Evolutionary conservation across 805 yeast species (phyloP), one percentile per base, ranked within the genome.

Genomic region (Yamadazyma insecticola): DNA sequence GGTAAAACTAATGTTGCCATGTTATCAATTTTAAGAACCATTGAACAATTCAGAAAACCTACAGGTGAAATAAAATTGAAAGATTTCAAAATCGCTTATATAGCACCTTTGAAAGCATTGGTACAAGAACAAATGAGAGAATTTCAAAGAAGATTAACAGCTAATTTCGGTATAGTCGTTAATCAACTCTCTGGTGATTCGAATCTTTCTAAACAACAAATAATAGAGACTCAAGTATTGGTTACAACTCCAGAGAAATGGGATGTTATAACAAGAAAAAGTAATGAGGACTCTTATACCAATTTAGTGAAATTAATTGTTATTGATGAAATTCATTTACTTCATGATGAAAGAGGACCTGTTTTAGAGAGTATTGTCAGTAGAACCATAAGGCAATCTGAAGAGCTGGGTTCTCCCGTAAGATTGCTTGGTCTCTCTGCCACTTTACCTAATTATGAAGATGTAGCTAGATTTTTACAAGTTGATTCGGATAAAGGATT

Each of bases 1-100:
- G 98, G 98, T 62, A 90, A 90, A 53, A 90, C 98, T 14, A 92
- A 92, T 53, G 96, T 92, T 17, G 99, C 99, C 0, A 75, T 92
- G 79, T 57, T 92, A 27, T 67, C 96, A 0, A 69, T 85, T 4
- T 61, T 89, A n/a, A 60, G 81, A 29, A 64, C 82, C 0, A 51
- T 89, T 13, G 60, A 74, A 0, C 69, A 78, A 28, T 73, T 58
- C 49, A 61, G 81, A 46, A 58, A 67, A 27, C 48, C 48, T 4
- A 60, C 67, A 17, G 81, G 80, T 0, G 57, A 64, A n/a, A 53
- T 86, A 8, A 62, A 68, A 15, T 43, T 78, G 15, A 59, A 72
- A 15, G 67, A 69, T 6, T 80, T 84, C 53, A 87, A 85, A 53
- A 75, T 86, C 13, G 92, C 89, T 0, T 90, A 87, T 49, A 79